A percentile compares a stretch with the other conserved stretches of the same genome.
Conservation (phyloP, 2,329 filamentous ascomycete species). For the Aspergillus unguis region DNA sequence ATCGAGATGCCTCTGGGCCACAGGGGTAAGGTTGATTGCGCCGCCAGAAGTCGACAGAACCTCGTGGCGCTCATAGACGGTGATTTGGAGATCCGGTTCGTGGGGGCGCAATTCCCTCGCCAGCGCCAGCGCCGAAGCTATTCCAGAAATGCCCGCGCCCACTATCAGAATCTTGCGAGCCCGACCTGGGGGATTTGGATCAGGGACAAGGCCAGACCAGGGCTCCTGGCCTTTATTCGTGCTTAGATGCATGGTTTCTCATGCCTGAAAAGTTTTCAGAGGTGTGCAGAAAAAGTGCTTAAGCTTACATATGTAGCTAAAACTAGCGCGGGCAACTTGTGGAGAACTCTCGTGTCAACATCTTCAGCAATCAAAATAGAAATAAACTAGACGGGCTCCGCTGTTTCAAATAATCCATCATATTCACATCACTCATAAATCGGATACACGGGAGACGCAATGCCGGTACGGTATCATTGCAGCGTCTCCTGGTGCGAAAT, state of each 20-base stretch:
- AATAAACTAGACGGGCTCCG: too few species aligned
- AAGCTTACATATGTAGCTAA: background rate
- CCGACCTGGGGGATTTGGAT: slow-evolving; percentile 9
- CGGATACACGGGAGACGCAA: background rate
- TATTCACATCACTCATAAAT: background rate
- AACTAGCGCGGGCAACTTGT: background rate
- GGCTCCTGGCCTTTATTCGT: slow-evolving; percentile 3
- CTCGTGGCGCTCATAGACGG: slow-evolving; percentile 40
- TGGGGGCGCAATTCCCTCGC: slow-evolving; percentile 32
- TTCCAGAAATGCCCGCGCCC: slow-evolving; percentile 36
- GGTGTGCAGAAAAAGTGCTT: background rate
- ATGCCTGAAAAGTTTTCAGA: background rate
- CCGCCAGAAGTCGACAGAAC: slow-evolving; percentile 44
- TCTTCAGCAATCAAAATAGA: background rate
- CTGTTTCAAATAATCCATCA: too few species aligned
- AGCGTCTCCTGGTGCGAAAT: slow-evolving; percentile 36
- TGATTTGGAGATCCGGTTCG: slow-evolving; percentile 35
- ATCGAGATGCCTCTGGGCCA: slow-evolving; percentile 43
- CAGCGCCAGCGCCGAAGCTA: slow-evolving; percentile 32
- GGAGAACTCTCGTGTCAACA: background rate
- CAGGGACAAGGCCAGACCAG: slow-evolving; percentile 7
- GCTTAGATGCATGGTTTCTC: background rate
- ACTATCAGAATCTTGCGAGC: slow-evolving; percentile 31
- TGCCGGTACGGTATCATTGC: slow-evolving; percentile 16
- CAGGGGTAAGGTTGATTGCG: slow-evolving; percentile 45